phyloP scores from a whole-genome alignment of 805 yeast species.

The Ogataea pilisensis region DNA sequence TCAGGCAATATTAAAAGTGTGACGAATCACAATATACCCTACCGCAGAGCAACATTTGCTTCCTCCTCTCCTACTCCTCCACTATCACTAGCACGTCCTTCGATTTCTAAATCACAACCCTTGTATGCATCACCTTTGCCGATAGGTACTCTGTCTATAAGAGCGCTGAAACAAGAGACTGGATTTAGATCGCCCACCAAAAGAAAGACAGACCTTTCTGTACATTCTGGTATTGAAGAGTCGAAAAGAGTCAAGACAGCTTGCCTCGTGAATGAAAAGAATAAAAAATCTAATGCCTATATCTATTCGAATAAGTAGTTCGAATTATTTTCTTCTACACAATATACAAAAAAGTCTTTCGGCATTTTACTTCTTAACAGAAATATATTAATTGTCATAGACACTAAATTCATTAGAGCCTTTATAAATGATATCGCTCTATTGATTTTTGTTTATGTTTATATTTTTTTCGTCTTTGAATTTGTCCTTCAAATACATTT shows the following conservation, averaged over 20 bases:
- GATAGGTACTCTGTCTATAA: background rate
- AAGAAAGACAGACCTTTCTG: slow-evolving; percentile 1
- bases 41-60: background rate
- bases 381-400: too few relatives aligned
- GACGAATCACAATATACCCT: background rate
- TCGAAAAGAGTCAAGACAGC: background rate
- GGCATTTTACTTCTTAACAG: too few relatives aligned
- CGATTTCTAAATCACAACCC: background rate
- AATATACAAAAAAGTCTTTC: too few relatives aligned
- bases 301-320: slow-evolving; percentile 4
- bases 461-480: too few relatives aligned
- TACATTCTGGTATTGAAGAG: background rate
- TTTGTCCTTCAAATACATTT: too few relatives aligned
- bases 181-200: background rate
- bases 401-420: too few relatives aligned
- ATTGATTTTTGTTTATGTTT: too few relatives aligned
- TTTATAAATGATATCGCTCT: too few relatives aligned
- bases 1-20: slow-evolving; percentile 1
- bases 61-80: background rate
- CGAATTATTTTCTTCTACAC: too few relatives aligned
- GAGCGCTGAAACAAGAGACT: background rate
- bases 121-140: background rate
- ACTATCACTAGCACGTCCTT: background rate
- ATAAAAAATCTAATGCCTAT: slow-evolving; percentile 14
- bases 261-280: background rate